Evolutionary conservation across 208 protist species (phyloP).

Genomic region (Trypanosoma melophagium): DNA sequence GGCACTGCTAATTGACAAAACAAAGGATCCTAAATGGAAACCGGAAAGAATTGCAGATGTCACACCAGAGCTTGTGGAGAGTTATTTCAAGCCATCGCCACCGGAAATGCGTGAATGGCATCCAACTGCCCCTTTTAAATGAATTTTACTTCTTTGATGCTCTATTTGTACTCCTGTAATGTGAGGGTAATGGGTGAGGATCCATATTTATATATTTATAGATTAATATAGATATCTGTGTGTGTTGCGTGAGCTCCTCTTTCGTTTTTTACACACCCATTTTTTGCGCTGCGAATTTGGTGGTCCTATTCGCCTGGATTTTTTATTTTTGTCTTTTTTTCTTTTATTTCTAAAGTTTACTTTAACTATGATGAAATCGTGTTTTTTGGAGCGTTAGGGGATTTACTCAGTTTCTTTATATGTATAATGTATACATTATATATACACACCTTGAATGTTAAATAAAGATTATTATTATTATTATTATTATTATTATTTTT

Average conservation of each 20-base stretch:
- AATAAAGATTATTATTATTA: no score
- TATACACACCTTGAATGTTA: no score
- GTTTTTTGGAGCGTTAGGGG: neutral
- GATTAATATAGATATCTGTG: no score
- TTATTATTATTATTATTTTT: no score
- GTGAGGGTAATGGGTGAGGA: no score
- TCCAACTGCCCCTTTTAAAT: conserved; percentile 32
- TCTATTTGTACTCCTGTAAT: no score
- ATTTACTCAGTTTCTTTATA: no score
- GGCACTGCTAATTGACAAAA: conserved; percentile 81
- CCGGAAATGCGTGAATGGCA: conserved; percentile 45
- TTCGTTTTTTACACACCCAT: no score
- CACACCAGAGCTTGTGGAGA: conserved; percentile 27
- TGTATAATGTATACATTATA: no score
- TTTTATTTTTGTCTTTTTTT: neutral
- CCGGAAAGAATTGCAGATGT: conserved; percentile 55
- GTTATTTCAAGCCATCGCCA: conserved; percentile 34
- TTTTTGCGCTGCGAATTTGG: no score
- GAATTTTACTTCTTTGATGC: neutral
- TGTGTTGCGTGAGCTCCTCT: no score
- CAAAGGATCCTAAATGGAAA: conserved; percentile 78
- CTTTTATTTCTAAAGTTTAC: conserved; percentile 1
- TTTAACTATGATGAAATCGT: neutral
- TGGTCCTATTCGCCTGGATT: neutral
- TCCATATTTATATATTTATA: no score